phyloP scores from a whole-genome alignment of 371 early-diverging fungal genomes.

The Rhizopus microsporus region DNA sequence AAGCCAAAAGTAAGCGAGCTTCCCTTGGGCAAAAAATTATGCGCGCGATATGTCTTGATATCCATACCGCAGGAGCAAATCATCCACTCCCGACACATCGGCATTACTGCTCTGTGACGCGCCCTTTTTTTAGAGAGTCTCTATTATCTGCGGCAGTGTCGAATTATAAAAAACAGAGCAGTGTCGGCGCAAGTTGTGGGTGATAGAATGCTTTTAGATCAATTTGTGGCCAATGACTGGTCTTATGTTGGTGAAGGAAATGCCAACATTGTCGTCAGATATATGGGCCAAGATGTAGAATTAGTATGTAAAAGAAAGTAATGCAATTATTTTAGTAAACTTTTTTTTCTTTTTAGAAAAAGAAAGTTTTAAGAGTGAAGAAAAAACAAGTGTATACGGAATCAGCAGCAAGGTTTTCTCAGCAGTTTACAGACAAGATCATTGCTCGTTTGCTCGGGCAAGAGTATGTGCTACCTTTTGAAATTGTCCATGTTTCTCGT shows the following conservation, averaged over 20 bases:
- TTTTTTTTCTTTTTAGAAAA: slow-evolving; percentile 15
- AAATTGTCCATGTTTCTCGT: slow-evolving; percentile 20
- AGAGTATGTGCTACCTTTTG: slow-evolving; percentile 34
- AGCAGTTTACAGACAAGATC: slow-evolving; percentile 27
- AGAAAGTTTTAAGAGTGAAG: slow-evolving; percentile 35
- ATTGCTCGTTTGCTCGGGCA: slow-evolving; percentile 42
- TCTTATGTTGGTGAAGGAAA: slow-evolving; percentile 53
- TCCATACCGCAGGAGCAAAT: slow-evolving; percentile 54
- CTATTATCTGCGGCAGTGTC: background rate
- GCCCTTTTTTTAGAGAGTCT: slow-evolving; percentile 46
- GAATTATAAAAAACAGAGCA: no score
- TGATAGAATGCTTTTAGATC: background rate
- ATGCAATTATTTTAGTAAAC: background rate
- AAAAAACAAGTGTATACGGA: slow-evolving; percentile 20
- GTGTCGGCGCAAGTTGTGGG: slow-evolving; percentile 18
- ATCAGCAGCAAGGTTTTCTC: slow-evolving; percentile 14
- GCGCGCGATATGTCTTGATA: slow-evolving; percentile 64
- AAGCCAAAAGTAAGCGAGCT: slow-evolving; percentile 40
- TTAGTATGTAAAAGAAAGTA: slow-evolving; percentile 26
- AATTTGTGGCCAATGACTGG: slow-evolving; percentile 32
- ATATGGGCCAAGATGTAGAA: slow-evolving; percentile 24
- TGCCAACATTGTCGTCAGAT: slow-evolving; percentile 41
- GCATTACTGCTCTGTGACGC: slow-evolving; percentile 28
- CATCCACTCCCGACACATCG: slow-evolving; percentile 44
- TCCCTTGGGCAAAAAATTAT: slow-evolving; percentile 49